These are phyloP conservation scores for Cutaneotrichosporon sp. DNA, from an alignment of 1,284 basidiomycete genomes.

Conservation along the genomic window DNA sequence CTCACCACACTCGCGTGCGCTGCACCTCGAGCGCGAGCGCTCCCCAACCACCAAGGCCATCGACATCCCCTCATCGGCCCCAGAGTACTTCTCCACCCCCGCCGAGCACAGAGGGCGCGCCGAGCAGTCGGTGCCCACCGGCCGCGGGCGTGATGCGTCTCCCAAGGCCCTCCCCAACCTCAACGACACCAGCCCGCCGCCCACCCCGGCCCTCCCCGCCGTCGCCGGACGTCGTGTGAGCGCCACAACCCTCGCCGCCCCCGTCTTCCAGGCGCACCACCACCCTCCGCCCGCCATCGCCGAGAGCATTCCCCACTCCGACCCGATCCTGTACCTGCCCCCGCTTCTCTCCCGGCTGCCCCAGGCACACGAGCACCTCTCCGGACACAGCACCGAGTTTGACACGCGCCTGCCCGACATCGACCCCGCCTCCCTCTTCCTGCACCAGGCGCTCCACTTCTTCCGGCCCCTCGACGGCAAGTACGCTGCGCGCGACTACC, in stretches of 20 bases:
- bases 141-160: conserved; percentile 25
- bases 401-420: conserved; percentile 76
- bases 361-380: conserved; percentile 33
- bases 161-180: conserved; percentile 24
- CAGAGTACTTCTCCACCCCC: background rate
- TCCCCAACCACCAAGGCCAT: background rate
- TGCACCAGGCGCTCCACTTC: conserved; percentile 78
- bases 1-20: background rate
- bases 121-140: background rate
- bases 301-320: conserved; percentile 44
- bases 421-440: conserved; percentile 74
- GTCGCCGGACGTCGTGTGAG: conserved; percentile 18
- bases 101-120: background rate
- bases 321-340: conserved; percentile 72
- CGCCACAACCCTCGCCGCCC: conserved; percentile 20
- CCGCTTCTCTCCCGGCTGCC: conserved; percentile 71
- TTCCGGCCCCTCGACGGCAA: conserved; percentile 65
- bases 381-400: conserved; percentile 55
- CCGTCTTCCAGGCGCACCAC: conserved; percentile 54
- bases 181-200: conserved; percentile 17
- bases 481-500: conserved; percentile 68
- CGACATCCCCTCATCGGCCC: background rate
- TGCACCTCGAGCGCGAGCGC: conserved; percentile 5
- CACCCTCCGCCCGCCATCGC: conserved; percentile 60
- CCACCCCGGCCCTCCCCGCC: conserved; percentile 15